Base-by-base conservation (phyloP, 106 monocot genomes). In the Narthecium ossifragum region DNA sequence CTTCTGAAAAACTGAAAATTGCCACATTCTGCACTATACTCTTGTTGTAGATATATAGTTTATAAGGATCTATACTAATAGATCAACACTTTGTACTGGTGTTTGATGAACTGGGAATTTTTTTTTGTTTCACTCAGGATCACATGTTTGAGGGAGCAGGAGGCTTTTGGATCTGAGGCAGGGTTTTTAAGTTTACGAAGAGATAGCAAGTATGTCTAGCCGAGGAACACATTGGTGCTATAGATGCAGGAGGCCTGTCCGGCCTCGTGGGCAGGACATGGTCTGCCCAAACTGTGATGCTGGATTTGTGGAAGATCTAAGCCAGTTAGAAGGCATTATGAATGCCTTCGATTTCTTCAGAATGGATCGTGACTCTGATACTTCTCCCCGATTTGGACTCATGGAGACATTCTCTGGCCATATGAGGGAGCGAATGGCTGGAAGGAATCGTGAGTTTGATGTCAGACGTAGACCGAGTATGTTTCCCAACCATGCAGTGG, bases 171-270 rank as follows among this genome's bases (percentile, higher is more conserved):
- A n/a, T n/a, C n/a, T n/a, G n/a, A n/a, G n/a, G n/a, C n/a, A n/a
- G n/a, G n/a, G n/a, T n/a, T n/a, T n/a, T n/a, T n/a, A n/a, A n/a
- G n/a, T n/a, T n/a, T n/a, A n/a, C n/a, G n/a, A n/a, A n/a, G n/a
- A n/a, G n/a, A n/a, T n/a, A n/a, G n/a, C n/a, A n/a, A n/a, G n/a
- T n/a, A 92, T 92, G 91, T 74, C 86, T 13, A 63, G 66, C 10
- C 41, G 48, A 28, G 51, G 79, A 23, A 80, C 77, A 1, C 72
- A 92, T 50, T 92, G 91, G 91, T 92, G 91, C 49, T 73, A 83
- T 56, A 68, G 66, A 47, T 92, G 91, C 69, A 34, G 64, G 60
- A 70, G 58, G 34, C 23, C 74, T 37, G 70, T 92, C 58, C 62
- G 77, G 48, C 68, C 74, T 38, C 74, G 49, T 22, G 79, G 70